Evolutionary conservation across 768 basidiomycete genomes (phyloP).

Genomic region (Tulasnella sp.): DNA sequence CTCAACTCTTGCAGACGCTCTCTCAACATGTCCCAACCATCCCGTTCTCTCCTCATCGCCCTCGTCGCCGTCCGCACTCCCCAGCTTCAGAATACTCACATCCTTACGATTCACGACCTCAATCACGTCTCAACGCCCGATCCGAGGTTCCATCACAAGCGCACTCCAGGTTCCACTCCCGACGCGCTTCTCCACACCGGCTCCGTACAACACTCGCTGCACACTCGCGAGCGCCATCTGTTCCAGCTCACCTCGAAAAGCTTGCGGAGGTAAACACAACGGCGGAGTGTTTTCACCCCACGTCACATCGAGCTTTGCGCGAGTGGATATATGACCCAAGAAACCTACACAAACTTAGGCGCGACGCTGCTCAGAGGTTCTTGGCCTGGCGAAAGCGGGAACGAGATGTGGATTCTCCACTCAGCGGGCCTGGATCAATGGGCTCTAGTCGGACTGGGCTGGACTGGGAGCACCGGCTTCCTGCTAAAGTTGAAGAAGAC

Average conservation of each 20-base stretch:
- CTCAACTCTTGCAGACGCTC: not conserved
- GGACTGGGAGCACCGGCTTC: too few species aligned
- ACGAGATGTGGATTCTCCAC: not conserved
- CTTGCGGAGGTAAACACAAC: not conserved
- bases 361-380: conserved; percentile 5
- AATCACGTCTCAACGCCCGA: not conserved
- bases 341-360: not conserved
- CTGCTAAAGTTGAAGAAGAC: too few species aligned
- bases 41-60: conserved; percentile 6
- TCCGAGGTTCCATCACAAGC: not conserved
- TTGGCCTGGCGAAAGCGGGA: conserved; percentile 3
- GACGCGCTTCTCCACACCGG: not conserved
- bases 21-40: conserved; percentile 11
- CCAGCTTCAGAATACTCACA: not conserved
- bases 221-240: not conserved
- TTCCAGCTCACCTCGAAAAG: not conserved
- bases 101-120: not conserved
- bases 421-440: too few species aligned
- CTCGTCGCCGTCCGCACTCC: not conserved
- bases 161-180: not conserved
- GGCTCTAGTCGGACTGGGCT: too few species aligned
- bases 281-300: not conserved
- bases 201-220: not conserved
- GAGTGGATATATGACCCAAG: conserved; percentile 1
- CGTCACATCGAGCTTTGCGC: conserved; percentile 6